Evolutionary conservation across 1,139 yeast genomes (phyloP).

Genomic region (Hyphopichia wangnamkhiaoensis): DNA sequence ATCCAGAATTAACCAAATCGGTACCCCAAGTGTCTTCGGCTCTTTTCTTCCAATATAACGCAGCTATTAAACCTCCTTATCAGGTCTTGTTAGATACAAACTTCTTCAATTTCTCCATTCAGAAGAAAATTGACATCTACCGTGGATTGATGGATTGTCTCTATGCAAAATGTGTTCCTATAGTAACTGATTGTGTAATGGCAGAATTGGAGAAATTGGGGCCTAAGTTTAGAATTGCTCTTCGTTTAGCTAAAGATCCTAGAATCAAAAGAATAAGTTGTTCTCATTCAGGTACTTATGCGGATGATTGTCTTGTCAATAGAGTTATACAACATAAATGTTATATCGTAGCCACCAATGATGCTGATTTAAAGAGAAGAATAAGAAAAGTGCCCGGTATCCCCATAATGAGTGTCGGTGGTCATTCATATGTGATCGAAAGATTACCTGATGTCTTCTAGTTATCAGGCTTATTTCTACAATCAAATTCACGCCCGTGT

Average conservation of each 20-base stretch:
- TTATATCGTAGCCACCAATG: constrained; percentile 95
- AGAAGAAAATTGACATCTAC: constrained; percentile 88
- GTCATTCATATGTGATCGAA: constrained; percentile 88
- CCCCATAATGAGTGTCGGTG: constrained; percentile 95
- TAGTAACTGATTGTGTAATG: constrained; percentile 95
- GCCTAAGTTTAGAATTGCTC: constrained; percentile 89
- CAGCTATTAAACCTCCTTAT: constrained; percentile 94
- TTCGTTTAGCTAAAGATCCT: constrained; percentile 90
- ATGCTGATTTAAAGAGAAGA: constrained; percentile 95
- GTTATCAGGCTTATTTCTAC: too few species aligned
- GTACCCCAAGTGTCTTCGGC: constrained; percentile 97
- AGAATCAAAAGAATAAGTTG: constrained; percentile 85
- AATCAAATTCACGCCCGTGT: too few species aligned
- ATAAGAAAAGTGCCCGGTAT: constrained; percentile 96
- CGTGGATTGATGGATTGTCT: constrained; percentile 96
- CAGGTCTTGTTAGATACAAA: constrained; percentile 95
- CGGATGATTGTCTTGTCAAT: constrained; percentile 94
- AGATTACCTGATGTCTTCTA: constrained; percentile 92
- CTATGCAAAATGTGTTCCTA: constrained; percentile 92
- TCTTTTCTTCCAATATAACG: constrained; percentile 89
- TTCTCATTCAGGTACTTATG: constrained; percentile 93
- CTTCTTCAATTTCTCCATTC: constrained; percentile 93
- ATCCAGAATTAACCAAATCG: constrained; percentile 78
- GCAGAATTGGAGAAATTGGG: constrained; percentile 97
- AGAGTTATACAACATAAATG: constrained; percentile 95